These are phyloP conservation scores for Solanum hybrid DNA, from an alignment of 305 asterid species.

Conservation along the genomic window DNA sequence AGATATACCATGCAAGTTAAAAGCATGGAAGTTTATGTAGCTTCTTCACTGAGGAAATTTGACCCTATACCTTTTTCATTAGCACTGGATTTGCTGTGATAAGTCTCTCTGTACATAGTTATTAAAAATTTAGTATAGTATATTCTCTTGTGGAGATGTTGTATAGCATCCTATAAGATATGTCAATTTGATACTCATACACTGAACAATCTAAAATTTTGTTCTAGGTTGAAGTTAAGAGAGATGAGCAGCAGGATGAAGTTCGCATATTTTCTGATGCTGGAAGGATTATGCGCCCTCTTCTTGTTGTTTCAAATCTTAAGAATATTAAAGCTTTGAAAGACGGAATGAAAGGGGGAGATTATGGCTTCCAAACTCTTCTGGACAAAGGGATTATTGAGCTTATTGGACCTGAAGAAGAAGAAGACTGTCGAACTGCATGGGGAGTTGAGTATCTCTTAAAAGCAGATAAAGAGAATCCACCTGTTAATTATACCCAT, in stretches of 20 bases:
- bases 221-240: constrained; percentile 71
- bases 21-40: not conserved
- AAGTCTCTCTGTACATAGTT: not conserved
- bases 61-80: not conserved
- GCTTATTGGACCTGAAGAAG: constrained; percentile 90
- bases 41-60: not conserved
- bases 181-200: not conserved
- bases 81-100: not conserved
- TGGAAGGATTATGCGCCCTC: constrained; percentile 95
- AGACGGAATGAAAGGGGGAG: constrained; percentile 56
- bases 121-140: not conserved
- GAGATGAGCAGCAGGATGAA: constrained; percentile 61
- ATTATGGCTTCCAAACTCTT: constrained; percentile 48
- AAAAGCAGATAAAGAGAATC: constrained; percentile 40
- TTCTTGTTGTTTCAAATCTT: constrained; percentile 64
- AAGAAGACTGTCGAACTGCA: constrained; percentile 78
- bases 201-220: not conserved
- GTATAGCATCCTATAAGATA: not conserved
- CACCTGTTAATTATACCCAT: constrained; percentile 62
- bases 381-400: constrained; percentile 62
- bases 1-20: not conserved
- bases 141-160: not conserved
- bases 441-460: constrained; percentile 71
- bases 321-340: constrained; percentile 45
- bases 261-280: constrained; percentile 81